Evolutionary conservation across 352 stramenopile genomes (phyloP).

Genomic region (Globisporangium abappressorium): DNA sequence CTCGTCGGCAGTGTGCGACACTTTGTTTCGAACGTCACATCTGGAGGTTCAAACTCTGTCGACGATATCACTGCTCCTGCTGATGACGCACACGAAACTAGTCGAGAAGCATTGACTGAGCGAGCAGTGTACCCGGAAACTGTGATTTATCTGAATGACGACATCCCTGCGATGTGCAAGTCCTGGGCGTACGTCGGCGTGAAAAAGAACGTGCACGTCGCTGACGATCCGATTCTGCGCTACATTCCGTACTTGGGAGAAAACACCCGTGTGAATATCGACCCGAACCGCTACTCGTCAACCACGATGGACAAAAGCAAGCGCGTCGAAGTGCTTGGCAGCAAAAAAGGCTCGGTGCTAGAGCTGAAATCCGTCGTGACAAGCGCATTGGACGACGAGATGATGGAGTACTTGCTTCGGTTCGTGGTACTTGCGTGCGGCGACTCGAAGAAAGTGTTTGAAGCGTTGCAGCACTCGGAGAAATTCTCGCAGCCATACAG

Average conservation of each 20-base stretch:
- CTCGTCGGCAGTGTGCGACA: conserved; percentile 43
- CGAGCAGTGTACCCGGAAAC: conserved; percentile 42
- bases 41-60: background rate
- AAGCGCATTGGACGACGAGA: conserved; percentile 50
- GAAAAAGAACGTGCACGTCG: conserved; percentile 65
- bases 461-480: conserved; percentile 28
- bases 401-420: conserved; percentile 58
- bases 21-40: conserved; percentile 23
- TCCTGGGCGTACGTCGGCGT: conserved; percentile 71
- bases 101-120: conserved; percentile 13
- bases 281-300: conserved; percentile 53
- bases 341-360: conserved; percentile 16
- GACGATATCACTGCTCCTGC: background rate
- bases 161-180: conserved; percentile 43
- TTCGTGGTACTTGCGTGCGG: conserved; percentile 49
- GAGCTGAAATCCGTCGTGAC: conserved; percentile 35
- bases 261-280: conserved; percentile 43
- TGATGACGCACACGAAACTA: background rate
- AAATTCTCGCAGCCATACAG: conserved; percentile 33
- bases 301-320: conserved; percentile 65
- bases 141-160: conserved; percentile 40
- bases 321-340: conserved; percentile 36
- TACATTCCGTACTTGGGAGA: conserved; percentile 91
- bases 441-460: conserved; percentile 40
- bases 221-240: conserved; percentile 82